Percentiles rank a stretch among this genome's conserved stretches.
Conservation (phyloP, 148 eudicot species). For the Chenopodium formosanum region DNA sequence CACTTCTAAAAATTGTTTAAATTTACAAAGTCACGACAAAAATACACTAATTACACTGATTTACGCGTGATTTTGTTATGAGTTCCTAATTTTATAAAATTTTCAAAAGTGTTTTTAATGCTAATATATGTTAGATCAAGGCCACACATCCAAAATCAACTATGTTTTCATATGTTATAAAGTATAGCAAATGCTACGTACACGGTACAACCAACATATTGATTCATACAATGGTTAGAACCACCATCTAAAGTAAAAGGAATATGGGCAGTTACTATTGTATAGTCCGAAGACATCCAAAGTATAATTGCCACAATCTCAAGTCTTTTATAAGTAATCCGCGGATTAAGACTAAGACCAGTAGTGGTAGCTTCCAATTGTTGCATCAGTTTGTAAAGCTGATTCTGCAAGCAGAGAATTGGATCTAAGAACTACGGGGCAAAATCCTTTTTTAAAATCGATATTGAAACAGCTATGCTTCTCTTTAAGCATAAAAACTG, state of each 20-base stretch:
- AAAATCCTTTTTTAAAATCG: neutral
- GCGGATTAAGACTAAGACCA: neutral
- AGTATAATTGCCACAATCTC: neutral
- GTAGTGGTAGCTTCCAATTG: slow-evolving; percentile 80
- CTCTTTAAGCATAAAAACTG: neutral
- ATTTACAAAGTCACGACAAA: too few species aligned
- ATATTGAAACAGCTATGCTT: neutral
- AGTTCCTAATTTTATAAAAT: too few species aligned
- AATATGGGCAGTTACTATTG: neutral
- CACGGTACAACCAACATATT: neutral
- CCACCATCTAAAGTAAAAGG: neutral
- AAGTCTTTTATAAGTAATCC: neutral
- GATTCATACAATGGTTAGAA: slow-evolving; percentile 11
- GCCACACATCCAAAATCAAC: neutral
- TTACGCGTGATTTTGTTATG: too few species aligned
- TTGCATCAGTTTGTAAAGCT: slow-evolving; percentile 82
- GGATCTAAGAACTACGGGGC: neutral
- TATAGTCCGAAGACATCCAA: neutral
- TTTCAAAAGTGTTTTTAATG: too few species aligned
- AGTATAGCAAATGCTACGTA: neutral
- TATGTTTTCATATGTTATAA: slow-evolving; percentile 1
- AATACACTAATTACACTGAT: too few species aligned
- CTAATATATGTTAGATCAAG: too few species aligned
- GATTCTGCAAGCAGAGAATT: slow-evolving; percentile 52
- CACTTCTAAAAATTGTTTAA: too few species aligned